Evolutionary conservation across 1,284 basidiomycete genomes (phyloP).

Genomic region (Singerocomus inundabilis): DNA sequence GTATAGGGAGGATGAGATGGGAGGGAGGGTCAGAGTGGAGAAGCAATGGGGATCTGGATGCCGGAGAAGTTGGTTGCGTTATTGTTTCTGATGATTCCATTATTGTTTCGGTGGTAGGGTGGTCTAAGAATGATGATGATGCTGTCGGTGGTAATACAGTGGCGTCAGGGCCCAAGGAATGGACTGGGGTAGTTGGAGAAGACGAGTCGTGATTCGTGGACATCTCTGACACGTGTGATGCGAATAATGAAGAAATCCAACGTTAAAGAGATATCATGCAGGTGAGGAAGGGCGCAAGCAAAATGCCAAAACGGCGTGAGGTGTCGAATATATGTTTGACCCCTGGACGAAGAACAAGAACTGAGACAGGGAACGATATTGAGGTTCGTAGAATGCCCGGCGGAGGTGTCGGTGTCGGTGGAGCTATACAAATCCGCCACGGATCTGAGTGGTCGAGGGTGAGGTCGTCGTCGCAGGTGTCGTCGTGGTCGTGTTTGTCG

Average conservation of each 20-base stretch:
- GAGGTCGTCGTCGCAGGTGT: too few species aligned
- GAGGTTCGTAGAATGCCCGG: slow-evolving; percentile 2
- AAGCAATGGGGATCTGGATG: slow-evolving; percentile 29
- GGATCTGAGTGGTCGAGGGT: neutral
- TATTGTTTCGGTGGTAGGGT: slow-evolving; percentile 23
- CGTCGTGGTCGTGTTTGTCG: slow-evolving; percentile 19
- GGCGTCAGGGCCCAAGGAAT: slow-evolving; percentile 16
- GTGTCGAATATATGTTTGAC: slow-evolving; percentile 12
- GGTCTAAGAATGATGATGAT: slow-evolving; percentile 27
- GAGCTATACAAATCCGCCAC: neutral
- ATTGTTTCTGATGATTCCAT: slow-evolving; percentile 22
- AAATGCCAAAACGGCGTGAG: neutral
- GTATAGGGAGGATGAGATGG: slow-evolving; percentile 46
- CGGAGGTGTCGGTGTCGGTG: neutral
- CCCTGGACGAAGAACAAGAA: slow-evolving; percentile 9
- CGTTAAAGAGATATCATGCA: slow-evolving; percentile 23
- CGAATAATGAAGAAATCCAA: slow-evolving; percentile 10
- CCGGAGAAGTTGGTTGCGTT: slow-evolving; percentile 11
- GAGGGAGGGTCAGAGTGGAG: slow-evolving; percentile 22
- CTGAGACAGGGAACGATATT: slow-evolving; percentile 8
- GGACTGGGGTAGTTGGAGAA: slow-evolving; percentile 14
- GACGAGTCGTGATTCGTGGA: slow-evolving; percentile 24
- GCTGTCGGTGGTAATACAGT: slow-evolving; percentile 29
- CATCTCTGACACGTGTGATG: slow-evolving; percentile 24
- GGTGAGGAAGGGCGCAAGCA: slow-evolving; percentile 1